Evolutionary conservation across 257 asterid genomes (phyloP), one percentile per base, ranked within the genome.

Genomic region (Schizonepeta tenuifolia): DNA sequence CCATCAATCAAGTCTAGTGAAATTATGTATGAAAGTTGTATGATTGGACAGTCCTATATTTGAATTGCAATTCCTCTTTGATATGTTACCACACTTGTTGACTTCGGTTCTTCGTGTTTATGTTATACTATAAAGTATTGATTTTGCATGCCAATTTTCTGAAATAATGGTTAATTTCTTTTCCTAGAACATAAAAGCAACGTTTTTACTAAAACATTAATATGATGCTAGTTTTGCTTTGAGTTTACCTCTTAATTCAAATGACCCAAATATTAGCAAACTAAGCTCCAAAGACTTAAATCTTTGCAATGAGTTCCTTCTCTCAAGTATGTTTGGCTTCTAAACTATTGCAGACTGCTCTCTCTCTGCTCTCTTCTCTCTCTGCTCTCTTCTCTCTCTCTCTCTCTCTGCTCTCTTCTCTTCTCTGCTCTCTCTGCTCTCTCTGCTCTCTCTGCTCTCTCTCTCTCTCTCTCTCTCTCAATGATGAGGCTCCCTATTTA

Each of bases 21-120:
- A 54, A 38, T 54, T 56, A 22, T 56, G 77, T 11, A 12, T 49
- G 38, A 31, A 24, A 28, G 47, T 70, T 62, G 8, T 33, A 20
- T 9, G 20, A 35, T 22, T 58, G 31, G 20, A 22, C 54, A 7
- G 26, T 18, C 28, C 8, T 49, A 9, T 47, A n/a, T 53, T 49
- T 47, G 67, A 44, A 40, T 20, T 44, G 58, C 59, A 31, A 73
- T 69, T 76, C 50, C 22, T 67, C 12, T 66, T 49, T 51, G 12
- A 38, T 54, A 43, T 69, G 26, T 54, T 36, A 8, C 8, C 36
- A 20, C 31, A 22, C n/a, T 58, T 14, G n/a, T 57, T 41, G 66
- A 22, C 64, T 54, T 12, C 40, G 11, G 43, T 38, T 38, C 11
- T 9, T 38, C 10, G 43, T 9, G 11, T 38, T 38, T 38, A 36